Base-by-base conservation (phyloP, 441 rosid genomes). In the Jatropha multifida region DNA sequence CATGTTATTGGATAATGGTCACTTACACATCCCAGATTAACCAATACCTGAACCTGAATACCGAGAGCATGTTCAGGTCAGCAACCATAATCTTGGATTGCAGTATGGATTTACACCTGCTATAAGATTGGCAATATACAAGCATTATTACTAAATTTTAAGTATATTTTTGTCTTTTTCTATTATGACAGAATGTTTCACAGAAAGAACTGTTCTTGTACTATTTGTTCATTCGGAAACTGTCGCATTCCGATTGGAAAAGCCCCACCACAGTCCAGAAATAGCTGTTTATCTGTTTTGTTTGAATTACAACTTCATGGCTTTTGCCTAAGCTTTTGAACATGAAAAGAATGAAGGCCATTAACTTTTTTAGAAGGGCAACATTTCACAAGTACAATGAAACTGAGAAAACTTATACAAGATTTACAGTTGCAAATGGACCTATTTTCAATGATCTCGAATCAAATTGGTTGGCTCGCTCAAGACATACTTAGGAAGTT, bases 381-480 rank as follows among this genome's bases (percentile, higher is more conserved):
- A 23, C 23, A 37, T 37, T 72, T 49, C 66, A 46, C 10, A 46
- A 73, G 20, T n/a, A 68, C 11, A 37, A 60, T 14, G 68, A 58
- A 42, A 60, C 41, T 42, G 67, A 38, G 42, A 72, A 37, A 65
- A 69, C 60, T 52, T 68, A 38, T 80, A 79, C 81, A 77, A n/a
- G 71, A 79, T 84, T 74, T 78, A 82, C 79, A 81, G 79, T 48
- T 68, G 13, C 12, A 80, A 64, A 2, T 46, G 68, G 72, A 73
- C 58, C 23, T 70, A 40, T 44, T 26, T 23, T 86, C 81, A 87
- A 41, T 78, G 75, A 7, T 89, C 92, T 15, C 76, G 80, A 79
- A 88, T 86, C 87, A 88, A 80, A 86, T 92, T 93, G 76, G 89
- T 85, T 5, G 96, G 98, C 84, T 90, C 93, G 54, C 94, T 89